Evolutionary conservation across 1,284 basidiomycete genomes (phyloP).

Genomic region (Pterulicium gracile): DNA sequence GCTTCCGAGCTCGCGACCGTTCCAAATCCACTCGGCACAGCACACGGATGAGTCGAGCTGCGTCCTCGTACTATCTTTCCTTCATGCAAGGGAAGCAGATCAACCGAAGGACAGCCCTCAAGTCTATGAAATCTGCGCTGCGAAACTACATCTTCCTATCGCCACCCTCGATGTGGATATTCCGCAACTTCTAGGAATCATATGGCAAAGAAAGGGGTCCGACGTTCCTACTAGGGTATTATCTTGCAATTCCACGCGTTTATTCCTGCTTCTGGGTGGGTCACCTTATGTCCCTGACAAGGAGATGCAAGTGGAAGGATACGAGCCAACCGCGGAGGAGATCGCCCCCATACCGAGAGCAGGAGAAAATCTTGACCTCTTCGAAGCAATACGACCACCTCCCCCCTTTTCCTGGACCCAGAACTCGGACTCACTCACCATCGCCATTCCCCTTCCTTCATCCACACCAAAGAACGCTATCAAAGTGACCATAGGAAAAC

Average conservation of each 20-base stretch:
- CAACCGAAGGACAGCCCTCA: slow-evolving; percentile 9
- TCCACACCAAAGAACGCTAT: slow-evolving; percentile 55
- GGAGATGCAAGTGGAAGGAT: slow-evolving; percentile 20
- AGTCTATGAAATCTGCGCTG: slow-evolving; percentile 12
- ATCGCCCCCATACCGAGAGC: slow-evolving; percentile 54
- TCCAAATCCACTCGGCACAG: slow-evolving; percentile 42
- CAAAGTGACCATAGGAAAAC: slow-evolving; percentile 52
- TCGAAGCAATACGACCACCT: slow-evolving; percentile 21
- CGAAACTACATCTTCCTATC: slow-evolving; percentile 35
- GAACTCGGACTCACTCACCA: slow-evolving; percentile 68
- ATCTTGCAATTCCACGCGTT: slow-evolving; percentile 32
- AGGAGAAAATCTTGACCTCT: slow-evolving; percentile 34
- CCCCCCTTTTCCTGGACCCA: slow-evolving; percentile 90
- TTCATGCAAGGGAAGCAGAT: slow-evolving; percentile 30
- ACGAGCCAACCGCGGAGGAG: slow-evolving; percentile 53
- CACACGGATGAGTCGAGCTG: slow-evolving; percentile 26
- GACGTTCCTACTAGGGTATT: slow-evolving; percentile 16
- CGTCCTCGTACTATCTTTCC: slow-evolving; percentile 36
- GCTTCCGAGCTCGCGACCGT: slow-evolving; percentile 37
- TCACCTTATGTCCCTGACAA: slow-evolving; percentile 34
- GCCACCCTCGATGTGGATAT: background rate
- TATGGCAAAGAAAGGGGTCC: background rate
- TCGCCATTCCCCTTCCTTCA: slow-evolving; percentile 75
- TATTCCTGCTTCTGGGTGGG: slow-evolving; percentile 49
- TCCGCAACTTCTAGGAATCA: background rate